Evolutionary conservation across 352 stramenopile species (phyloP), one percentile per base, ranked within the genome.

Genomic region (Globisporangium barbulae): DNA sequence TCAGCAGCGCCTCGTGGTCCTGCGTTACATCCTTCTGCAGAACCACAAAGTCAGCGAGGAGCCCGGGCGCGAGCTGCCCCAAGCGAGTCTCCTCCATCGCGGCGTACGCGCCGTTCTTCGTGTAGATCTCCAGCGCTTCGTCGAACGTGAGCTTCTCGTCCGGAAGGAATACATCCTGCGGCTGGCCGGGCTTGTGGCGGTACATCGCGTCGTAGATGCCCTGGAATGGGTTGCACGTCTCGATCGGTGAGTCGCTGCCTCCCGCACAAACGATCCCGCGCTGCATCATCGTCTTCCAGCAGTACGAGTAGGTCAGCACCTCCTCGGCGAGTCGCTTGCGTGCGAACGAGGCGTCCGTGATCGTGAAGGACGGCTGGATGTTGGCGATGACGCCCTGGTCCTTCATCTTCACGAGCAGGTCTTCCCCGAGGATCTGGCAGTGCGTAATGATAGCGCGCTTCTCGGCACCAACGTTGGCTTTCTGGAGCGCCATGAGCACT

Each of bases 201-300:
- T 84, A 92, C 2, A 97, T 91, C 17, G 88, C 84, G 50, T 97
- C 89, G 65, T 90, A 97, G 49, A 97, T 92, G 31, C 89, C 89
- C 65, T 91, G 81, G 65, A 96, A 93, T 25, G 89, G 89, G 44
- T 93, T 91, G 62, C 81, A 90, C 17, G 83, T 94, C 67, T 97
- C 89, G 31, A 97, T 93, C 8, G 89, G 89, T 28, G 83, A 80
- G 42, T 97, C 89, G 25, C 82, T 94, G 31, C 85, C 87, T 19
- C 89, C 90, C 21, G 86, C 88, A 31, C 90, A 96, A 3, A 81
- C 72, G 21, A 97, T 75, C 17, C 82, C 89, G 21, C 58, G 71
- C 21, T 88, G 56, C 17, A 93, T 68, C 73, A 97, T 89, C 9
- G 78, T 90, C 64, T 94, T 93, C 85, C 89, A 97, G 59, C 79